A percentile compares a stretch with the other conserved stretches of the same genome.
phyloP scores from a whole-genome alignment of 176 grass and related monocot genomes.

The Bonia amplexicaulis region DNA sequence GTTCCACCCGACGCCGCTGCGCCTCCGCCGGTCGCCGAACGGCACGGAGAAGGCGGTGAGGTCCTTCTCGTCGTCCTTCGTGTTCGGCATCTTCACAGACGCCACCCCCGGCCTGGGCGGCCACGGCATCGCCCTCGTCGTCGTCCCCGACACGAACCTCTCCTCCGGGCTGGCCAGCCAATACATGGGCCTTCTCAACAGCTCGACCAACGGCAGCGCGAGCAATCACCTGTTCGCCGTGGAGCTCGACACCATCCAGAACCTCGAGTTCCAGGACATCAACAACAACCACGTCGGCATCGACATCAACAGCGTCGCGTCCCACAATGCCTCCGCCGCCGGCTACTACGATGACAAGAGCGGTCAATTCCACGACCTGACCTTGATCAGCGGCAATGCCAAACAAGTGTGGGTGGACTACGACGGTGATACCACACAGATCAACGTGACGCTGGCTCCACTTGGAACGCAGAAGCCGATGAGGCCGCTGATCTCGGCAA shows the following conservation, averaged over 20 bases:
- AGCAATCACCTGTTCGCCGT: slow-evolving; percentile 2
- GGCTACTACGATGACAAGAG: slow-evolving; percentile 12
- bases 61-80: slow-evolving; percentile 27
- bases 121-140: slow-evolving; percentile 12
- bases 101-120: not conserved
- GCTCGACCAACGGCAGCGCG: not conserved
- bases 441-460: slow-evolving; percentile 18
- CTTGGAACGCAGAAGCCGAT: not conserved
- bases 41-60: not conserved
- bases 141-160: not conserved
- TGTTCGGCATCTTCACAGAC: slow-evolving; percentile 14
- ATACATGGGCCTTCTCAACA: slow-evolving; percentile 15
- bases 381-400: not conserved
- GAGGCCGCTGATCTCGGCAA: not conserved
- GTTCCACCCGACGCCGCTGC: slow-evolving; percentile 14
- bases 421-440: not conserved
- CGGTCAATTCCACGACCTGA: not conserved
- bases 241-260: slow-evolving; percentile 29
- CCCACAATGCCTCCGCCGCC: not conserved
- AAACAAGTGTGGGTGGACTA: slow-evolving; percentile 26
- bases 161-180: not conserved
- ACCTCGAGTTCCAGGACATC: not conserved
- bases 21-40: not conserved
- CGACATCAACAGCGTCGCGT: slow-evolving; percentile 11
- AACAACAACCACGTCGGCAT: slow-evolving; percentile 25